phyloP scores from a whole-genome alignment of 2,329 filamentous ascomycete species.

The Ophiostoma piceae region DNA sequence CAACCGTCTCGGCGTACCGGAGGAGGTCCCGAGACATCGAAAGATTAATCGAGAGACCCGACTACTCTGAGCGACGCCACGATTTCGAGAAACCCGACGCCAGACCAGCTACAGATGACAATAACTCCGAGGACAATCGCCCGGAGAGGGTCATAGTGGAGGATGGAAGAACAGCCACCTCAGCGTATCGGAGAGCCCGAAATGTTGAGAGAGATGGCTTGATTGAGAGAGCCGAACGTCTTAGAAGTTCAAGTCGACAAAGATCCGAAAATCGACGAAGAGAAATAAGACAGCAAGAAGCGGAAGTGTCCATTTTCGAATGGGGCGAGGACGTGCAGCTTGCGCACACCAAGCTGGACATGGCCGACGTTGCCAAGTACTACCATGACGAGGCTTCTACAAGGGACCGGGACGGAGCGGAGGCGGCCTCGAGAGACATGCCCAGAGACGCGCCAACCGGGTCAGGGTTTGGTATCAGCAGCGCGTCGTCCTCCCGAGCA shows the following conservation, averaged over 20 bases:
- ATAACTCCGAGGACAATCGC: too few relatives aligned
- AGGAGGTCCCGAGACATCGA: too few relatives aligned
- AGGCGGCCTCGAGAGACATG: neutral
- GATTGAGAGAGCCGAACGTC: neutral
- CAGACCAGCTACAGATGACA: too few relatives aligned
- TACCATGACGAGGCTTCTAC: neutral
- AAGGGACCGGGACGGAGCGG: neutral
- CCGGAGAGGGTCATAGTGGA: too few relatives aligned
- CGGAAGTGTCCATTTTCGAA: neutral
- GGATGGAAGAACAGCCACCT: too few relatives aligned
- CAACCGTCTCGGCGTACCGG: too few relatives aligned
- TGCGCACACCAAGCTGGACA: neutral
- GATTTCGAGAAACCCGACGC: too few relatives aligned
- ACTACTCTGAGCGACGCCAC: too few relatives aligned
- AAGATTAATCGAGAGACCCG: too few relatives aligned
- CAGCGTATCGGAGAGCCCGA: too few relatives aligned
- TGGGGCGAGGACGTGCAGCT: constrained; percentile 8
- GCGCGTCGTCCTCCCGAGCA: neutral
- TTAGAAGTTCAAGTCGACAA: too few relatives aligned
- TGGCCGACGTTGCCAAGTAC: neutral
- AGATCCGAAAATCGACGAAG: neutral
- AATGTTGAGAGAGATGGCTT: too few relatives aligned
- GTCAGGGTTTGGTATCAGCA: neutral
- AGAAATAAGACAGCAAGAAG: neutral
- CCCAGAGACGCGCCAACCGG: neutral